Evolutionary conservation across 768 basidiomycete genomes (phyloP).

Genomic region (Podaxis sp.): DNA sequence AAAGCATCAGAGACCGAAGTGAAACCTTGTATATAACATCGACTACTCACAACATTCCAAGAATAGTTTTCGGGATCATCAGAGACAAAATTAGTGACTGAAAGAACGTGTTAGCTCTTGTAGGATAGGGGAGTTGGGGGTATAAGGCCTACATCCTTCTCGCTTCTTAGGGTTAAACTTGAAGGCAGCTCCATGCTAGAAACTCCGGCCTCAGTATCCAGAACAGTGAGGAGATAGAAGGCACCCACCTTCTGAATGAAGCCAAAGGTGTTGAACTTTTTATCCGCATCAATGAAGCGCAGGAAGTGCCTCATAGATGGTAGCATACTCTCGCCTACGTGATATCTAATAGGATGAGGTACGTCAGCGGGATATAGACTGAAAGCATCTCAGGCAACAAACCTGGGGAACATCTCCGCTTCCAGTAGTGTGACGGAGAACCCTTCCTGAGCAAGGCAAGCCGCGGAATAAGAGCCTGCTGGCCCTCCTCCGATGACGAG

Average conservation of each 20-base stretch:
- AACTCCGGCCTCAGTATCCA: background rate
- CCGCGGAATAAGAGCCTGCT: slow-evolving; percentile 53
- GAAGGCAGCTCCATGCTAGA: slow-evolving; percentile 54
- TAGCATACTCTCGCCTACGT: slow-evolving; percentile 35
- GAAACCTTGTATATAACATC: background rate
- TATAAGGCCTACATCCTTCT: slow-evolving; percentile 46
- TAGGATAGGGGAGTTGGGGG: background rate
- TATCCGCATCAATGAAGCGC: slow-evolving; percentile 30
- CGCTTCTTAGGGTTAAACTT: slow-evolving; percentile 53
- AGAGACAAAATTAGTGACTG: slow-evolving; percentile 55
- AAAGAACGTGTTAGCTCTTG: background rate
- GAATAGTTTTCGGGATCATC: slow-evolving; percentile 41
- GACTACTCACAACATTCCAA: slow-evolving; percentile 50
- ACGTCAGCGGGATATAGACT: background rate
- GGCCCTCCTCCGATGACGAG: slow-evolving; percentile 52
- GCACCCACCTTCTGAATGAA: slow-evolving; percentile 28
- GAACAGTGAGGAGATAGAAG: background rate
- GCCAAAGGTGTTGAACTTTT: slow-evolving; percentile 27
- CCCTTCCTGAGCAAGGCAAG: slow-evolving; percentile 52
- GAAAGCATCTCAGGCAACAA: background rate
- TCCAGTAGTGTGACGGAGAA: slow-evolving; percentile 50
- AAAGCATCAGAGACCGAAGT: background rate
- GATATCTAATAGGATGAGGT: slow-evolving; percentile 22
- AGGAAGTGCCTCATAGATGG: slow-evolving; percentile 32
- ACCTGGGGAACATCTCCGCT: slow-evolving; percentile 51